These are phyloP conservation scores for Diplodia scrobiculata DNA, from an alignment of 2,329 filamentous ascomycete genomes.

Conservation along the genomic window DNA sequence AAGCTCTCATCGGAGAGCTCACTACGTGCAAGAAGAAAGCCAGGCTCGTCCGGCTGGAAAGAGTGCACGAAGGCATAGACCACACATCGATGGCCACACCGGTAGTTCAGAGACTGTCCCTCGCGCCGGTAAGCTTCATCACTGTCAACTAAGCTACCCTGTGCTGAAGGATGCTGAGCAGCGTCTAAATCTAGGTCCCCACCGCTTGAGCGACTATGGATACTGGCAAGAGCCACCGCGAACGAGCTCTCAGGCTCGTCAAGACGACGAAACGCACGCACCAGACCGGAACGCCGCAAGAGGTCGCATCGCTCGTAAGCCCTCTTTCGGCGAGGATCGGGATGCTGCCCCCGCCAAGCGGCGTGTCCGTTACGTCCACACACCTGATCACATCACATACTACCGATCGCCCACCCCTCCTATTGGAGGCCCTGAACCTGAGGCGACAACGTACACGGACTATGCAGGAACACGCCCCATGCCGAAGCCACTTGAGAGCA, in stretches of 20 bases:
- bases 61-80: not conserved
- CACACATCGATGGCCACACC: constrained; percentile 6
- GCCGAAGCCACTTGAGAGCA: not conserved
- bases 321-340: not conserved
- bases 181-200: not conserved
- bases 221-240: constrained; percentile 21
- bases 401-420: constrained; percentile 14
- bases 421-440: not conserved
- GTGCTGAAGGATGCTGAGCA: constrained; percentile 15
- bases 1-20: not conserved
- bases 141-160: not conserved
- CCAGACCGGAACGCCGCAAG: constrained; percentile 5
- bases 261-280: not conserved
- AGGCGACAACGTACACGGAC: not conserved
- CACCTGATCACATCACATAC: constrained; percentile 18
- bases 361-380: not conserved
- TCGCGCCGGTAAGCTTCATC: not conserved
- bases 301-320: constrained; percentile 7
- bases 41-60: not conserved
- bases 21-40: not conserved
- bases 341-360: not conserved
- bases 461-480: constrained; percentile 1
- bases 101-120: not conserved
- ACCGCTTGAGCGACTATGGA: constrained; percentile 19
- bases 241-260: not conserved